These are phyloP conservation scores for Fomes fomentarius DNA, from an alignment of 1,284 basidiomycete genomes.

Conservation along the genomic window DNA sequence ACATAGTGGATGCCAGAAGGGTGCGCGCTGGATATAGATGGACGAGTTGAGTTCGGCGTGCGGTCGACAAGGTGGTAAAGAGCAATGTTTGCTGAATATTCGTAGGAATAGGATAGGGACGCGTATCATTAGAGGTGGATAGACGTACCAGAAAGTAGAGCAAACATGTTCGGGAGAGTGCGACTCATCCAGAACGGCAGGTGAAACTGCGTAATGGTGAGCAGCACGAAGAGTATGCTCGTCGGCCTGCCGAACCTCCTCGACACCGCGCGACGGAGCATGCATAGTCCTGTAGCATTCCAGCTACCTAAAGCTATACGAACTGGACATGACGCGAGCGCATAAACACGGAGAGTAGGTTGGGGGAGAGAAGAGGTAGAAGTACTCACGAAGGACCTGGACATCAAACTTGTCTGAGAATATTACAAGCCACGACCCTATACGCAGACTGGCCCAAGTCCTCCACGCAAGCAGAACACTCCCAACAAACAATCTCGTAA, in stretches of 20 bases:
- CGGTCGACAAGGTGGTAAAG: slow-evolving; percentile 57
- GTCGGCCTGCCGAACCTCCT: slow-evolving; percentile 65
- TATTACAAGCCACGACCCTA: slow-evolving; percentile 45
- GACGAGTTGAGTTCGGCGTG: slow-evolving; percentile 43
- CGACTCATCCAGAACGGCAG: slow-evolving; percentile 91
- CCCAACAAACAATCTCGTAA: slow-evolving; percentile 88
- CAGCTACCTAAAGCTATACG: slow-evolving; percentile 74
- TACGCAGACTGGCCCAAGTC: slow-evolving; percentile 46
- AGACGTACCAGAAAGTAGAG: slow-evolving; percentile 79
- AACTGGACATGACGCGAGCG: slow-evolving; percentile 39
- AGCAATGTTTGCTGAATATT: slow-evolving; percentile 75
- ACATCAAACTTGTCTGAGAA: slow-evolving; percentile 62
- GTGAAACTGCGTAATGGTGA: slow-evolving; percentile 88
- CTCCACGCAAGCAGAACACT: slow-evolving; percentile 65
- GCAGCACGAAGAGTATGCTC: slow-evolving; percentile 62
- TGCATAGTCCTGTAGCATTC: slow-evolving; percentile 68
- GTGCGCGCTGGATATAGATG: slow-evolving; percentile 39
- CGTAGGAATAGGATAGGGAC: too few species aligned
- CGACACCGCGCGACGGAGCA: slow-evolving; percentile 66
- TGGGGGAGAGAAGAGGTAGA: background rate
- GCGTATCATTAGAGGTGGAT: too few species aligned
- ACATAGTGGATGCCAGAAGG: slow-evolving; percentile 67
- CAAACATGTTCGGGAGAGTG: slow-evolving; percentile 94
- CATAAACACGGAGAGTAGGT: background rate
- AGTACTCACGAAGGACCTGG: slow-evolving; percentile 62